phyloP scores from a whole-genome alignment of 2,329 filamentous ascomycete species.

The Fusarium brevicatenulatum region DNA sequence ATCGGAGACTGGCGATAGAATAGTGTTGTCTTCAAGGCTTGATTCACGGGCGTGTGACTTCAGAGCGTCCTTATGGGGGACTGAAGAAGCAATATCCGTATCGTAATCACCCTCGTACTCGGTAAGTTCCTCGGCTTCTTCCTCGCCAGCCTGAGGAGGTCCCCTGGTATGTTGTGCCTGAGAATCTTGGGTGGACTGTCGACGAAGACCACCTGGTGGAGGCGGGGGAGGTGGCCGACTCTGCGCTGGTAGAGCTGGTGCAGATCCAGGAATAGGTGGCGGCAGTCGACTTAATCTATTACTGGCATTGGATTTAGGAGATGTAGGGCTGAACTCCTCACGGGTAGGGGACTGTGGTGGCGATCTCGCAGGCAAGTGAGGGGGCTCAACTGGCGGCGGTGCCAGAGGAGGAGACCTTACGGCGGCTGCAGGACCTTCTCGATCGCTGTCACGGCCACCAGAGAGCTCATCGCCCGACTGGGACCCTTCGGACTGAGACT shows the following conservation, averaged over 20 bases:
- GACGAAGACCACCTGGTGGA: conserved; percentile 65
- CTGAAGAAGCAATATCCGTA: conserved; percentile 94
- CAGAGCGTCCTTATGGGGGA: conserved; percentile 91
- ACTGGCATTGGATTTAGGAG: conserved; percentile 55
- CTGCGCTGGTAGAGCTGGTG: conserved; percentile 61
- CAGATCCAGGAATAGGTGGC: conserved; percentile 68
- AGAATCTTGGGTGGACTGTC: conserved; percentile 69
- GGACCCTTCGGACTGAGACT: conserved; percentile 79
- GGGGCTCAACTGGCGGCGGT: conserved; percentile 49
- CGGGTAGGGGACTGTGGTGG: conserved; percentile 47
- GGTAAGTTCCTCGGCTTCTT: conserved; percentile 81
- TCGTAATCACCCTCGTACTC: conserved; percentile 99
- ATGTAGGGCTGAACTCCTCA: conserved; percentile 54
- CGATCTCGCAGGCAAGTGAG: conserved; percentile 45
- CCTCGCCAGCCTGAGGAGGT: conserved; percentile 62
- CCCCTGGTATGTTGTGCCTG: conserved; percentile 56
- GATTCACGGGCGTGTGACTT: conserved; percentile 83
- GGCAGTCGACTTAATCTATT: conserved; percentile 68
- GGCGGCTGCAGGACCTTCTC: conserved; percentile 43
- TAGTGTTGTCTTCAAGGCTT: conserved; percentile 76
- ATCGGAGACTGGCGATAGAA: conserved; percentile 64
- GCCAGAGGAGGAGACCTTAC: conserved; percentile 56
- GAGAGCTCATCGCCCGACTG: conserved; percentile 91
- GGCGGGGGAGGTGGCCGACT: conserved; percentile 74
- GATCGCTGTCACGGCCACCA: conserved; percentile 55